Base-by-base conservation (phyloP, 495 filamentous ascomycete genomes). In the Aspergillus haitiensis region DNA sequence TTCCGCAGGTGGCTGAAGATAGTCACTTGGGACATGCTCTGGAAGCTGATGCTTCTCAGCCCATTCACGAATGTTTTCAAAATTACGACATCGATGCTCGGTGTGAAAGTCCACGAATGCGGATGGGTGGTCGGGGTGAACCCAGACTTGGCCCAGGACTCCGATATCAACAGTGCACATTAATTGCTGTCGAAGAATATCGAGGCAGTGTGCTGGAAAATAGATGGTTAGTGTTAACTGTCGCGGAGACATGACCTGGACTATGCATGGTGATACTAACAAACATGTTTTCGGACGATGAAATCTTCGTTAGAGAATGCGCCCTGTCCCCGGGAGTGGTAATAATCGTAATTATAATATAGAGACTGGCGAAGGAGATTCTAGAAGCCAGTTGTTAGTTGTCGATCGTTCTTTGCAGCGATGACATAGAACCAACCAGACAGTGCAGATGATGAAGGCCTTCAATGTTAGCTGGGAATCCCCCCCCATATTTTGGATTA, bases 361-460 rank as follows among this genome's bases (percentile, higher is more conserved):
- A 83, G 71, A 0, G 79, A 70, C 67, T 86, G 76, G 2, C 84
- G 77, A 6, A 85, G 70, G 36, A 85, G 75, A 51, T 86, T 83
- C 76, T 78, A 42, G 32, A 13, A 32, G 33, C 47, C 7, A 5
- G 27, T 10, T 4, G 55, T 39, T 44, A 59, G 35, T 3, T 48
- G 11, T 54, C 3, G 2, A 7, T 36, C 16, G 0, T 45, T 16
- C 21, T 10, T 1, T 9, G 15, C 12, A 3, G 6, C 8, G 16
- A 15, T 16, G 31, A 27, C 11, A 9, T 45, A 7, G 18, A 21
- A 34, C 64, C 56, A 61, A 82, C 78, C 63, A 85, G 63, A 50
- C 84, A 86, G 58, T 84, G 82, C 1, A 85, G 65, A 59, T 85
- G 83, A 56, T 85, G 83, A 11, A 85, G 62, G 0, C 82, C 82